Evolutionary conservation across 129 eudicot genomes (phyloP).

Genomic region (Pittosporum tobira): DNA sequence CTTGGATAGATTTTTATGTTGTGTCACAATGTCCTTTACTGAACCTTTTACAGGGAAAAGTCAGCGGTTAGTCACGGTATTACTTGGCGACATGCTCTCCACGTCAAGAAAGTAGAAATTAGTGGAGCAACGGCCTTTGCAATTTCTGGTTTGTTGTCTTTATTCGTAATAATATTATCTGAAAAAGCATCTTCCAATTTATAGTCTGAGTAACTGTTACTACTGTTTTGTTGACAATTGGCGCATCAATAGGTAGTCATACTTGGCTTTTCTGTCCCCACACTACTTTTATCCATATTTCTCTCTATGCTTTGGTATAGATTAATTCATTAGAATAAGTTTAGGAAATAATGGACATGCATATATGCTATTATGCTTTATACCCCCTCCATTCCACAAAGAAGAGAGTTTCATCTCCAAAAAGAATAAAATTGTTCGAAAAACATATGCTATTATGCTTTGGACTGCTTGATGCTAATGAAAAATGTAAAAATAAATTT

Average conservation of each 20-base stretch:
- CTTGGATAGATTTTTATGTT: slow-evolving; percentile 1
- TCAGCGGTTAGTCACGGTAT: slow-evolving; percentile 83
- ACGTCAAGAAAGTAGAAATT: slow-evolving; percentile 56
- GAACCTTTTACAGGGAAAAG: slow-evolving; percentile 46
- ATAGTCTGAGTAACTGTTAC: neutral
- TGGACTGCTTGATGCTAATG: no score
- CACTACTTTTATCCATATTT: no score
- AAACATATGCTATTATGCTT: no score
- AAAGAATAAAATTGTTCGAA: no score
- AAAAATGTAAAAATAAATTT: no score
- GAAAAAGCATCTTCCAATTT: neutral
- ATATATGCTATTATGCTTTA: no score
- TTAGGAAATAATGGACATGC: no score
- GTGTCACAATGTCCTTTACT: neutral
- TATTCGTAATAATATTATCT: neutral
- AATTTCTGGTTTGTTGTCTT: slow-evolving; percentile 54
- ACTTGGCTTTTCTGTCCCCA: no score
- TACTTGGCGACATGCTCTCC: slow-evolving; percentile 58
- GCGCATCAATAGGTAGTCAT: neutral
- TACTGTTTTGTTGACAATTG: neutral
- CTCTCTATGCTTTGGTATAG: no score
- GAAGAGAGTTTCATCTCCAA: no score
- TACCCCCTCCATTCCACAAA: no score
- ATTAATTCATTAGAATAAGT: no score
- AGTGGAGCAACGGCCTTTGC: slow-evolving; percentile 82